phyloP scores from a whole-genome alignment of 1,284 basidiomycete species.

The Mycena sp. region DNA sequence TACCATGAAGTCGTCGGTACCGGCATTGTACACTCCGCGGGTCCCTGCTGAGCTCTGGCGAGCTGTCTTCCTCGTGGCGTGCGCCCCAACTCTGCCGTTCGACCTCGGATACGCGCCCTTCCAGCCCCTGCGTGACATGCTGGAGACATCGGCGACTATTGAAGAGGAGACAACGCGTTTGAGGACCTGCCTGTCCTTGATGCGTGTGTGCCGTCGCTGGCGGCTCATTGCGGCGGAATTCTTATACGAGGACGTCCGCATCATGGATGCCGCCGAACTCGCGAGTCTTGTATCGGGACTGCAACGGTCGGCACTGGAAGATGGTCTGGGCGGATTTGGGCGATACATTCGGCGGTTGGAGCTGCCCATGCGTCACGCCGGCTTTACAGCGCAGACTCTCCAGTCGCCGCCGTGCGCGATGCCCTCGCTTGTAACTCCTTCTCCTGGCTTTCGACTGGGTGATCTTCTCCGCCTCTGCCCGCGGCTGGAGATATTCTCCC shows the following conservation, averaged over 20 bases:
- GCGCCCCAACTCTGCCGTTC: background rate
- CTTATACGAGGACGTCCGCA: conserved; percentile 28
- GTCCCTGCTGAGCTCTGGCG: conserved; percentile 30
- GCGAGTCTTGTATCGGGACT: conserved; percentile 21
- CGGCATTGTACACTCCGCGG: background rate
- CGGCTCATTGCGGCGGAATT: conserved; percentile 25
- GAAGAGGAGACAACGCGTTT: conserved; percentile 2
- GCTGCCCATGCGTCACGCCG: conserved; percentile 14
- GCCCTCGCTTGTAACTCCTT: background rate
- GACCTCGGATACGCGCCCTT: conserved; percentile 23
- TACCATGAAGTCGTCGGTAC: background rate
- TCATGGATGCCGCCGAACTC: conserved; percentile 1
- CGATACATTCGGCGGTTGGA: conserved; percentile 29
- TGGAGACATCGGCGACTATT: conserved; percentile 3
- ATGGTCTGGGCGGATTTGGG: conserved; percentile 15
- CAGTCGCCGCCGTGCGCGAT: background rate
- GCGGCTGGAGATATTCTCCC: conserved; percentile 27
- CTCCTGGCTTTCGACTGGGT: background rate
- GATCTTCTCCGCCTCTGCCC: conserved; percentile 23
- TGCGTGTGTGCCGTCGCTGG: conserved; percentile 15
- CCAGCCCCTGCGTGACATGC: conserved; percentile 22
- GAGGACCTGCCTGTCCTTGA: conserved; percentile 24
- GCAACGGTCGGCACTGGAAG: conserved; percentile 10
- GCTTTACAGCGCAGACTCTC: background rate
- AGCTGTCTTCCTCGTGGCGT: conserved; percentile 14